Percentiles rank a stretch among this genome's conserved stretches.
Conservation (phyloP, 78 protist species). For the Cavenderia fasciculata region DNA sequence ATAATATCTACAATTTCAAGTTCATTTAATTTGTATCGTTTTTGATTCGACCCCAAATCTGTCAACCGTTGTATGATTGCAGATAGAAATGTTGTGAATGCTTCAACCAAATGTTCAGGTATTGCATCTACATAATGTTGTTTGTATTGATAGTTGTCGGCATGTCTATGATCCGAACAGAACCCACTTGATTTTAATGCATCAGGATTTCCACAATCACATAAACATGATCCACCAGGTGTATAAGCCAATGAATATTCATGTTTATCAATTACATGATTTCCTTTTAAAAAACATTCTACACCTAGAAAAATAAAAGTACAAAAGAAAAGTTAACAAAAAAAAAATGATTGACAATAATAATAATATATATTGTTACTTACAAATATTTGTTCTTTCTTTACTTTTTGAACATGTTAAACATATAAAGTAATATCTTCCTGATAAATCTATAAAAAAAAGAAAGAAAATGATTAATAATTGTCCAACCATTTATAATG, state of each 20-base stretch:
- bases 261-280: background rate
- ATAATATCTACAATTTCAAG: background rate
- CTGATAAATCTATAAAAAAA: background rate
- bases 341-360: background rate
- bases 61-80: background rate
- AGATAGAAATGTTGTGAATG: background rate
- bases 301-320: background rate
- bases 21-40: background rate
- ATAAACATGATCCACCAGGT: background rate
- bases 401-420: slow-evolving; percentile 9
- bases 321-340: background rate
- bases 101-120: background rate
- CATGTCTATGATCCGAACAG: slow-evolving; percentile 1
- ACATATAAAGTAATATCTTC: slow-evolving; percentile 16
- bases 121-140: background rate
- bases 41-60: background rate
- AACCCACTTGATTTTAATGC: background rate
- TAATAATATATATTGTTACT: background rate
- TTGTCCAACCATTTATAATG: background rate
- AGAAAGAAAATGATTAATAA: background rate
- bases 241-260: background rate
- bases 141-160: background rate
- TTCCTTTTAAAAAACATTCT: slow-evolving; percentile 11
- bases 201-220: slow-evolving; percentile 24
- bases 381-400: no score